A percentile compares a stretch with the other conserved stretches of the same genome.
Conservation (phyloP, 2,329 filamentous ascomycete species). For the Thermochaetoides dissita region DNA sequence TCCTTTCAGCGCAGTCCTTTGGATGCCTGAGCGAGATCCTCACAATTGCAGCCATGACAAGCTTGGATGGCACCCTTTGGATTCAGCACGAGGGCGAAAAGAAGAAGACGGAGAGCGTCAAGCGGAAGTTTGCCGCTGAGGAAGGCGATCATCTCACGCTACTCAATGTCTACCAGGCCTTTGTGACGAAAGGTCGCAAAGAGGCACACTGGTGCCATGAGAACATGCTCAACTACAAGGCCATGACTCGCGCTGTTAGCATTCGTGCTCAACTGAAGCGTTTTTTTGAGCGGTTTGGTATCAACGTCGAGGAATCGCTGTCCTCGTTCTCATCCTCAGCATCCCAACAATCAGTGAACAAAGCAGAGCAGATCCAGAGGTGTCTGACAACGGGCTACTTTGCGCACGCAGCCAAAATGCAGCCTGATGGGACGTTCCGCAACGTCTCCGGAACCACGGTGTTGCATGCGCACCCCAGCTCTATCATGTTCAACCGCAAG, state of each 20-base stretch:
- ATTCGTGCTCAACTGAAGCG: slow-evolving; percentile 76
- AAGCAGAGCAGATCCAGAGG: slow-evolving; percentile 62
- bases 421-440: slow-evolving; percentile 77
- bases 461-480: slow-evolving; percentile 80
- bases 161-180: slow-evolving; percentile 84
- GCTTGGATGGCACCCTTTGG: slow-evolving; percentile 70
- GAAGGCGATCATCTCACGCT: slow-evolving; percentile 91
- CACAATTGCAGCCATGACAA: slow-evolving; percentile 88
- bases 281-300: slow-evolving; percentile 73
- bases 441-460: slow-evolving; percentile 68
- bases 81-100: slow-evolving; percentile 66
- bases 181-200: slow-evolving; percentile 69
- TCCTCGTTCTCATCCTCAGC: slow-evolving; percentile 21
- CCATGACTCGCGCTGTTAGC: slow-evolving; percentile 67
- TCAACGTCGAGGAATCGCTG: slow-evolving; percentile 53
- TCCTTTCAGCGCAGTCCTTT: slow-evolving; percentile 63
- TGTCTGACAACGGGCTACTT: slow-evolving; percentile 88
- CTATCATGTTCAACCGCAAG: slow-evolving; percentile 90
- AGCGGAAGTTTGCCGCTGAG: slow-evolving; percentile 74
- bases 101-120: slow-evolving; percentile 57
- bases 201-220: slow-evolving; percentile 78
- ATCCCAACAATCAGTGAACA: slow-evolving; percentile 16
- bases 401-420: slow-evolving; percentile 85
- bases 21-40: slow-evolving; percentile 73
- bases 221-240: slow-evolving; percentile 75